Base-by-base conservation (phyloP, 352 stramenopile genomes). In the Pythium graminicola region DNA sequence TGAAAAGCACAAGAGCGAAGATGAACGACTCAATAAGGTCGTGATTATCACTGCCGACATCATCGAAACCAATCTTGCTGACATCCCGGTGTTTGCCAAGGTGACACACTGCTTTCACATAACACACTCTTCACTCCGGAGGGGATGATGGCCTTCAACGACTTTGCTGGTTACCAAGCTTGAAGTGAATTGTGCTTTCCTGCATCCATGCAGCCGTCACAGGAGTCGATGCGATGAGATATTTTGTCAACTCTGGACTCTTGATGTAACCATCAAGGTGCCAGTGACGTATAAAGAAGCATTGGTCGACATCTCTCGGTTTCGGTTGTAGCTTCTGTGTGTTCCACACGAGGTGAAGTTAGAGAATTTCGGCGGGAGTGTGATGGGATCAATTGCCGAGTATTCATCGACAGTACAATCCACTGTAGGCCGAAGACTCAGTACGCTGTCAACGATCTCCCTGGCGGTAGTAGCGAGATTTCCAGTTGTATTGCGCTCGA, bases 21-120 rank as follows among this genome's bases (percentile, higher is more conserved):
- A 57, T 14, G 39, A 39, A 4, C 50, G 50, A 43, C 40, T 57
- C 4, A 17, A 1, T 2, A 50, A 57, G 19, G 17, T 57, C 8
- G 11, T n/a, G 2, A 7, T 57, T 23, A 6, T 57, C n/a, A 32
- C 19, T 3, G 40, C 40, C 1, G 50, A 57, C 16, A 57, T 57
- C 9, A 38, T 41, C 2, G 8, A 17, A 1, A 17, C 14, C n/a
- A 40, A 57, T 23, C n/a, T 50, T 8, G 19, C n/a, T 20, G 17
- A 23, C 10, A 13, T 33, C 33, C 14, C 10, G 1, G 26, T 20
- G 14, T 32, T 50, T n/a, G 19, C 16, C 16, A 17, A 22, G 10
- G 50, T 38, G 4, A 28, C 50, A 0, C 39, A 45, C 16, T 9
- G 49, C 0, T 57, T 57, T 50, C 39, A 4, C 50, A 50, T 31